These are phyloP conservation scores for Fusarium incarnatum DNA, from an alignment of 2,329 filamentous ascomycete species.

Conservation along the genomic window DNA sequence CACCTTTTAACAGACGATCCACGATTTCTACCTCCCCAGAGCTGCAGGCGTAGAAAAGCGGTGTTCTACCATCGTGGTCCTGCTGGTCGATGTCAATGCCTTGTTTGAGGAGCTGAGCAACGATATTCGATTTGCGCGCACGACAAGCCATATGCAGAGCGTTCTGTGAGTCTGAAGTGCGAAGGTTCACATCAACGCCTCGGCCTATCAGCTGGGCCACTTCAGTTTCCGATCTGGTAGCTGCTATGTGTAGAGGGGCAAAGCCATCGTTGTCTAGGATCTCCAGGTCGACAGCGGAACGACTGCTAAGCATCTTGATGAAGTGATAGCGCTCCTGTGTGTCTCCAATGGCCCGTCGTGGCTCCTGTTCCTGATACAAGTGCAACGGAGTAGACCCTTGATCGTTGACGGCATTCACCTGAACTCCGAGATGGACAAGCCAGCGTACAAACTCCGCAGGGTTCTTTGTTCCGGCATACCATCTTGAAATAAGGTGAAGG, in stretches of 20 bases:
- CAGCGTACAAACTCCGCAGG: slow-evolving; percentile 2
- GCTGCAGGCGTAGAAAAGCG: slow-evolving; percentile 35
- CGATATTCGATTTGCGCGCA: slow-evolving; percentile 24
- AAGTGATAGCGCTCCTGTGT: background rate
- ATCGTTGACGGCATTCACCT: slow-evolving; percentile 33
- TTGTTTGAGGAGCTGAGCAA: slow-evolving; percentile 12
- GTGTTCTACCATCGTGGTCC: slow-evolving; percentile 33
- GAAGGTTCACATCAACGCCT: slow-evolving; percentile 7
- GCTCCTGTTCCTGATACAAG: background rate
- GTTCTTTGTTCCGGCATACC: background rate
- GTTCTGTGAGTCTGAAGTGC: slow-evolving; percentile 33
- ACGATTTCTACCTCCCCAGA: slow-evolving; percentile 38
- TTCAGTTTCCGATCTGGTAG: slow-evolving; percentile 19
- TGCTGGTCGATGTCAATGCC: slow-evolving; percentile 21
- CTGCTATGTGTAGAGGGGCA: slow-evolving; percentile 32
- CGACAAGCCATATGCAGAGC: slow-evolving; percentile 37
- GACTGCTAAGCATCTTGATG: slow-evolving; percentile 15
- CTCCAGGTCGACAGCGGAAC: slow-evolving; percentile 12
- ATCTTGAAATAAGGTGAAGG: slow-evolving; percentile 22
- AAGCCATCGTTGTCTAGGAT: slow-evolving; percentile 30
- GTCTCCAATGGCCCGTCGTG: background rate
- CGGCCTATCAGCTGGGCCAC: slow-evolving; percentile 10
- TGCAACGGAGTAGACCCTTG: slow-evolving; percentile 34
- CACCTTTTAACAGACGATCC: slow-evolving; percentile 21
- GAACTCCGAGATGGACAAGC: slow-evolving; percentile 27